These are phyloP conservation scores for Teunomyces cretensis DNA, from an alignment of 805 yeast species.

Conservation along the genomic window DNA sequence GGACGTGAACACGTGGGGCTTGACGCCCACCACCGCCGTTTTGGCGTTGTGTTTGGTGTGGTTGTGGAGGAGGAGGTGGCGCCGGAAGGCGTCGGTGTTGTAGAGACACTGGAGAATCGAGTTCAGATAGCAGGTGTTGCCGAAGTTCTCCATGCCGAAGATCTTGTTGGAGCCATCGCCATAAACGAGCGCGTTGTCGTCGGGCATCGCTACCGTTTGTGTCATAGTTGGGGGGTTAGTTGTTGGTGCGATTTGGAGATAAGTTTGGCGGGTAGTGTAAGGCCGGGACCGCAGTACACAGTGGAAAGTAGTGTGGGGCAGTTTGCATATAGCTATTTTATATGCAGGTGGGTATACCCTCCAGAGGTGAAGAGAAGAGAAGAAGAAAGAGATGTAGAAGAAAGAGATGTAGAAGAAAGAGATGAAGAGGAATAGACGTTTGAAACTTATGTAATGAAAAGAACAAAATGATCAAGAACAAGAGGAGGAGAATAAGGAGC, in stretches of 20 bases:
- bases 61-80: conserved; percentile 39
- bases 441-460: too few species aligned
- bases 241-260: neutral
- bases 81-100: conserved; percentile 69
- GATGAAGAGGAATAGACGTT: too few species aligned
- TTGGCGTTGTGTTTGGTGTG: conserved; percentile 30
- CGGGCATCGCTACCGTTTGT: neutral
- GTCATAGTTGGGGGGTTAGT: neutral
- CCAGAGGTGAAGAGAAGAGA: too few species aligned
- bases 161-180: conserved; percentile 72
- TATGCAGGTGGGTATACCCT: too few species aligned
- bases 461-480: too few species aligned
- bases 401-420: too few species aligned
- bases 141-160: conserved; percentile 82
- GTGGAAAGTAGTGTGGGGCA: too few species aligned
- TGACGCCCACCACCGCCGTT: conserved; percentile 28
- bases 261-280: neutral
- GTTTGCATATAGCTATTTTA: too few species aligned
- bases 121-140: conserved; percentile 93
- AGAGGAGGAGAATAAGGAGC: too few species aligned
- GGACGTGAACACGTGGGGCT: conserved; percentile 34
- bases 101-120: conserved; percentile 87
- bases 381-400: too few species aligned
- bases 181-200: conserved; percentile 7
- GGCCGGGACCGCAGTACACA: too few species aligned